Percentiles rank a stretch among this genome's conserved stretches.
phyloP scores from a whole-genome alignment of 306 rosid genomes.

The Rubus parviflorus region DNA sequence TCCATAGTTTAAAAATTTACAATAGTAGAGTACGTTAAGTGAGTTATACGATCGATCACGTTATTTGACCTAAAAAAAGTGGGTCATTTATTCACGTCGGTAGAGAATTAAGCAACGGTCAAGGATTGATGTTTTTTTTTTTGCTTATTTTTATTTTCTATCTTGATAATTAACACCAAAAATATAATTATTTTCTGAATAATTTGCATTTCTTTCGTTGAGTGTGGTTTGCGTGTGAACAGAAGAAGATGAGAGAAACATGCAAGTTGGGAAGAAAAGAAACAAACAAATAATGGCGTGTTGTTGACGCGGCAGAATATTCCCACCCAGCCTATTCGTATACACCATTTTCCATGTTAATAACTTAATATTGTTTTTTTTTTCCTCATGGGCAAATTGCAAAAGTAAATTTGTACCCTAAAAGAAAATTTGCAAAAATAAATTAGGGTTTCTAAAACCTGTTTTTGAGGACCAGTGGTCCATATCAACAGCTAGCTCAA shows the following conservation, averaged over 20 bases:
- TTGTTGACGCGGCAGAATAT: constrained; percentile 22
- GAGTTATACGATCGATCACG: constrained; percentile 30
- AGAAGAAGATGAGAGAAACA: not conserved
- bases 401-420: too few relatives aligned
- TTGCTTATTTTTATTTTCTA: too few relatives aligned
- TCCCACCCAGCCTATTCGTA: not conserved
- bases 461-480: constrained; percentile 11
- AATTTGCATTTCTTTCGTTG: too few relatives aligned
- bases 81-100: constrained; percentile 33
- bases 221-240: constrained; percentile 31
- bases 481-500: not conserved
- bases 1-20: too few relatives aligned
- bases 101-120: constrained; percentile 28
- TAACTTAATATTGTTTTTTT: too few relatives aligned
- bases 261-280: constrained; percentile 20
- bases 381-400: too few relatives aligned
- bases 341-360: too few relatives aligned
- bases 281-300: constrained; percentile 20
- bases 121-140: not conserved
- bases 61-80: constrained; percentile 37
- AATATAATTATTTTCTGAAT: too few relatives aligned
- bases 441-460: too few relatives aligned
- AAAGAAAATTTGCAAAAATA: too few relatives aligned
- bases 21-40: too few relatives aligned
- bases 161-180: too few relatives aligned